Conservation (phyloP, 768 basidiomycete species). For the Podaxis mareebaensis region DNA sequence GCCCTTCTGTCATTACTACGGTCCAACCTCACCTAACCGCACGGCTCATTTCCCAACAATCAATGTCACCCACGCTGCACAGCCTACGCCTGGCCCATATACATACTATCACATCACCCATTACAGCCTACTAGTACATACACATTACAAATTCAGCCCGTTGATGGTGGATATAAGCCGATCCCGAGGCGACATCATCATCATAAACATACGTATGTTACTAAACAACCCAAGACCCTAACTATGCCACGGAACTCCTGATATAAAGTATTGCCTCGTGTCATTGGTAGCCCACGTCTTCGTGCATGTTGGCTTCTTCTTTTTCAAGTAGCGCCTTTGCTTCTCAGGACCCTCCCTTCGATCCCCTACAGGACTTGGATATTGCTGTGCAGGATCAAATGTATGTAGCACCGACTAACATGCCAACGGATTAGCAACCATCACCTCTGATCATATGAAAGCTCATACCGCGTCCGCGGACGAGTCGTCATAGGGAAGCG, state of each 20-base stretch:
- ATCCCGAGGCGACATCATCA: neutral
- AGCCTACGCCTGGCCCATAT: neutral
- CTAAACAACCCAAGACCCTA: neutral
- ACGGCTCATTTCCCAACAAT: neutral
- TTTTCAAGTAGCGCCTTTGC: slow-evolving; percentile 5
- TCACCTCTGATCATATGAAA: neutral
- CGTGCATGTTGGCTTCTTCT: slow-evolving; percentile 2
- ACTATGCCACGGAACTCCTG: neutral
- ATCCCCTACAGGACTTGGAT: neutral
- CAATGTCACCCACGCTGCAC: neutral
- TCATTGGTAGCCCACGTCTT: neutral
- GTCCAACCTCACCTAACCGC: neutral
- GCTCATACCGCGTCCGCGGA: neutral
- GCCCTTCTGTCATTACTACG: neutral
- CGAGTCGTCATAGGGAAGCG: neutral
- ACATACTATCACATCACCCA: no score
- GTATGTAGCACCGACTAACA: neutral
- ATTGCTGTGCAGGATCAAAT: neutral
- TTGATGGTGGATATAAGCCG: neutral
- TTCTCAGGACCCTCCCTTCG: neutral
- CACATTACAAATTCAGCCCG: neutral
- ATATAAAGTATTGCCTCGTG: neutral
- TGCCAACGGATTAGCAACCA: neutral
- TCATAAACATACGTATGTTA: neutral
- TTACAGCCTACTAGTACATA: neutral